These are phyloP conservation scores for Fusarium kyushuense DNA, from an alignment of 2,329 filamentous ascomycete genomes.

Conservation along the genomic window DNA sequence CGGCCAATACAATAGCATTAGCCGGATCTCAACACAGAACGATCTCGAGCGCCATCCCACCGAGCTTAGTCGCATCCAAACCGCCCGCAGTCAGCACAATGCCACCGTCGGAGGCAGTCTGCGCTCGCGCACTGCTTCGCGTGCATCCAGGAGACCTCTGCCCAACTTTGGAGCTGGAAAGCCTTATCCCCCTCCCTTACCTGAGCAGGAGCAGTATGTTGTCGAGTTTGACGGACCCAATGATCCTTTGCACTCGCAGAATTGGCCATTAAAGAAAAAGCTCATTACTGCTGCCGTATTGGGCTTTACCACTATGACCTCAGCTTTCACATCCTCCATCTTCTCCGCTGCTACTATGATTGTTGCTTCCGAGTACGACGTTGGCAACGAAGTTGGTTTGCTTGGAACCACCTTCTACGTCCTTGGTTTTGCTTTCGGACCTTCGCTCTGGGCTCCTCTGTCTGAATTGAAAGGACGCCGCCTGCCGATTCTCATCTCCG, in stretches of 20 bases:
- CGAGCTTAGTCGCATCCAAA: slow-evolving; percentile 77
- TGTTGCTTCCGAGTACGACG: slow-evolving; percentile 69
- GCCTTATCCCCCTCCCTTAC: slow-evolving; percentile 76
- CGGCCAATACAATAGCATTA: slow-evolving; percentile 62
- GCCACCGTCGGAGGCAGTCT: slow-evolving; percentile 73
- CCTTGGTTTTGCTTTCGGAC: slow-evolving; percentile 78
- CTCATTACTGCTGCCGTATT: slow-evolving; percentile 74
- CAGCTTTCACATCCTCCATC: slow-evolving; percentile 80
- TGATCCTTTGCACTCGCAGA: slow-evolving; percentile 87
- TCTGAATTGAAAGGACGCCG: slow-evolving; percentile 78
- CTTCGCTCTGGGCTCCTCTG: slow-evolving; percentile 78
- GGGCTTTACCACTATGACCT: slow-evolving; percentile 77
- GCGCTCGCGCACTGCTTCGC: slow-evolving; percentile 54
- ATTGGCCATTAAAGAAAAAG: slow-evolving; percentile 87
- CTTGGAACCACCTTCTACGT: slow-evolving; percentile 77
- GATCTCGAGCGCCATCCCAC: slow-evolving; percentile 79
- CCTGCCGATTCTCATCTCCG: slow-evolving; percentile 69
- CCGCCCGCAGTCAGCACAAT: slow-evolving; percentile 76
- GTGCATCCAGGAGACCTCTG: slow-evolving; percentile 69
- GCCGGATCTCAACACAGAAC: slow-evolving; percentile 71
- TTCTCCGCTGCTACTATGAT: slow-evolving; percentile 74
- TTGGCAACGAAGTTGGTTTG: slow-evolving; percentile 71
- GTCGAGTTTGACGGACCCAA: slow-evolving; percentile 87
- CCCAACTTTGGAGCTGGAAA: slow-evolving; percentile 81
- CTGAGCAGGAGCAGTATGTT: slow-evolving; percentile 80